These are phyloP conservation scores for Xylaria acuta DNA, from an alignment of 495 filamentous ascomycete species.

Conservation along the genomic window DNA sequence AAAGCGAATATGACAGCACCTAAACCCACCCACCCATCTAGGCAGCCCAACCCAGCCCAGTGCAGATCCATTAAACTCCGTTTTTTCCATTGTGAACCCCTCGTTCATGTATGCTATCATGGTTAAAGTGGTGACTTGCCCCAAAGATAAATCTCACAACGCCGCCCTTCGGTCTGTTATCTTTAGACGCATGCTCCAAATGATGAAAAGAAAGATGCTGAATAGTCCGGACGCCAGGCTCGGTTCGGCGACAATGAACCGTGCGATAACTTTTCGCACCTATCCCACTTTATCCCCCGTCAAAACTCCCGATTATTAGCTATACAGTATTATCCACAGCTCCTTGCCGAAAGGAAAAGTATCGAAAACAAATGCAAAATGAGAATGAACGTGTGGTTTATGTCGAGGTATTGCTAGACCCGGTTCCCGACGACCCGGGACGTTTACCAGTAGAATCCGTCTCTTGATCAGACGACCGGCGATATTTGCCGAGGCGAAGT, in stretches of 20 bases:
- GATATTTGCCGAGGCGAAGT: constrained; percentile 50
- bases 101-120: constrained; percentile 15
- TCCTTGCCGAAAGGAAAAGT: constrained; percentile 20
- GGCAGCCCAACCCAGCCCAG: neutral
- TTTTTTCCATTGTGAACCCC: neutral
- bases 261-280: constrained; percentile 1
- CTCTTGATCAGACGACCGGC: constrained; percentile 36
- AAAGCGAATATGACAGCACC: neutral
- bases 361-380: constrained; percentile 33
- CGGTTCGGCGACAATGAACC: constrained; percentile 3
- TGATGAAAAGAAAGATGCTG: neutral
- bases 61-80: neutral
- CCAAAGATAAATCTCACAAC: constrained; percentile 14
- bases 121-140: neutral
- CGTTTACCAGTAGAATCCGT: constrained; percentile 38
- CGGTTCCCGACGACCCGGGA: constrained; percentile 36
- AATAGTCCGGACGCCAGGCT: constrained; percentile 7
- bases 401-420: constrained; percentile 34
- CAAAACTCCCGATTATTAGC: constrained; percentile 9
- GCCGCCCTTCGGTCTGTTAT: constrained; percentile 23
- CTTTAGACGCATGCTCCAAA: constrained; percentile 16
- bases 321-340: constrained; percentile 17
- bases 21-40: neutral
- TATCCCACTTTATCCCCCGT: constrained; percentile 3
- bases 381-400: constrained; percentile 32